Evolutionary conservation across 768 basidiomycete genomes (phyloP).

Genomic region (Collybia mongolica): DNA sequence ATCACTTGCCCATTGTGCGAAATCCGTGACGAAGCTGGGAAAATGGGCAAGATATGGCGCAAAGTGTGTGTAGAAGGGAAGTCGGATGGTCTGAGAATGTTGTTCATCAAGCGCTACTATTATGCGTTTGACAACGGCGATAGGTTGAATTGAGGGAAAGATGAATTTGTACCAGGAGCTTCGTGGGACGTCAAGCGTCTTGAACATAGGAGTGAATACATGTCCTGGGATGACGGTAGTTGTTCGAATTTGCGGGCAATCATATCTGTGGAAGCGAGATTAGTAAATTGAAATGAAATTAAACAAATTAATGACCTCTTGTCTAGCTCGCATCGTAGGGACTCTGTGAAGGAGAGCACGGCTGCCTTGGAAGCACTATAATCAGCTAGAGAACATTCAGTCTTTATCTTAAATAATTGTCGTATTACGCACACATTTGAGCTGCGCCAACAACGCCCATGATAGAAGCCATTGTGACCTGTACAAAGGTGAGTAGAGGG

Average conservation of each 20-base stretch:
- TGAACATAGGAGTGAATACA: slow-evolving; percentile 78
- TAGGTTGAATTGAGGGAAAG: slow-evolving; percentile 70
- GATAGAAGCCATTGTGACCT: slow-evolving; percentile 81
- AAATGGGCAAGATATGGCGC: slow-evolving; percentile 52
- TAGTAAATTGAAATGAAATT: slow-evolving; percentile 6
- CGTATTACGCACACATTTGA: slow-evolving; percentile 64
- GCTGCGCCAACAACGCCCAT: slow-evolving; percentile 70
- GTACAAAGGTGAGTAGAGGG: slow-evolving; percentile 4
- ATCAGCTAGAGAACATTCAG: slow-evolving; percentile 52
- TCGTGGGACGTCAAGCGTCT: slow-evolving; percentile 48
- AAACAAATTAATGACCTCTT: slow-evolving; percentile 44
- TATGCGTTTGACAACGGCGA: slow-evolving; percentile 76
- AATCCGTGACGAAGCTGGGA: slow-evolving; percentile 74
- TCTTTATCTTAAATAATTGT: neutral
- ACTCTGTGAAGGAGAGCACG: slow-evolving; percentile 75
- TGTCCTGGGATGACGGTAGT: slow-evolving; percentile 84
- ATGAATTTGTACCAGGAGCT: slow-evolving; percentile 65
- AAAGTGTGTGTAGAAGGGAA: slow-evolving; percentile 74
- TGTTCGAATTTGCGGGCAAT: slow-evolving; percentile 77
- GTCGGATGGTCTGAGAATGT: slow-evolving; percentile 64
- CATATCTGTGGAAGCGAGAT: slow-evolving; percentile 44
- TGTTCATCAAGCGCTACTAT: slow-evolving; percentile 81
- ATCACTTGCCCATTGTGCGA: slow-evolving; percentile 67
- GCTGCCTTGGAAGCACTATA: slow-evolving; percentile 95
- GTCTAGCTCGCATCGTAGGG: slow-evolving; percentile 86